These are phyloP conservation scores for Paraconiothyrium sp. DNA, from an alignment of 2,329 filamentous ascomycete species.

Conservation along the genomic window DNA sequence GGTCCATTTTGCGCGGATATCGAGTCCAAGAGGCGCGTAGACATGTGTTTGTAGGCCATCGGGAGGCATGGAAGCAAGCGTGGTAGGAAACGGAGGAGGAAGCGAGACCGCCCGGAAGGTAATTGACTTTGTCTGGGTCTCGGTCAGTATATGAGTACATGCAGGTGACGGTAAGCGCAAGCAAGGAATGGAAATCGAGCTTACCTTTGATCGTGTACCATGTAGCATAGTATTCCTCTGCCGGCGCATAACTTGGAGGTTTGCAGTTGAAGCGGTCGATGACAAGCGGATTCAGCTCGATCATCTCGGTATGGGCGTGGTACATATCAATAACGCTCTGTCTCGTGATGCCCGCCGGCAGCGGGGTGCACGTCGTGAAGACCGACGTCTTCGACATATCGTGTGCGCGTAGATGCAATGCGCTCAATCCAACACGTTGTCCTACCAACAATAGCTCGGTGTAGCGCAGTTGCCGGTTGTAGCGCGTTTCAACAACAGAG, in stretches of 20 bases:
- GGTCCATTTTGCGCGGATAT: slow-evolving; percentile 81
- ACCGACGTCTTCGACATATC: slow-evolving; percentile 74
- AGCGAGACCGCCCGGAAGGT: slow-evolving; percentile 73
- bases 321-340: slow-evolving; percentile 78
- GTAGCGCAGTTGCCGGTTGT: slow-evolving; percentile 7
- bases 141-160: slow-evolving; percentile 11
- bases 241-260: slow-evolving; percentile 70
- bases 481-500: slow-evolving; percentile 7
- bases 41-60: slow-evolving; percentile 82
- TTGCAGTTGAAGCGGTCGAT: slow-evolving; percentile 74
- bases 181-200: background rate
- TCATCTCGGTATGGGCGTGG: slow-evolving; percentile 83
- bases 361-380: slow-evolving; percentile 81
- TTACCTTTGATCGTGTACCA: slow-evolving; percentile 71
- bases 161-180: background rate
- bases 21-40: slow-evolving; percentile 82
- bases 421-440: background rate
- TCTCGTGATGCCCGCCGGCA: slow-evolving; percentile 74
- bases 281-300: slow-evolving; percentile 86
- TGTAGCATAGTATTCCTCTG: slow-evolving; percentile 74
- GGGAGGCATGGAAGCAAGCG: slow-evolving; percentile 77
- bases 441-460: background rate
- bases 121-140: slow-evolving; percentile 72
- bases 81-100: slow-evolving; percentile 79
- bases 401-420: slow-evolving; percentile 13